Base-by-base conservation (phyloP, 139 green algal species). In the Picochlorum sp. region DNA sequence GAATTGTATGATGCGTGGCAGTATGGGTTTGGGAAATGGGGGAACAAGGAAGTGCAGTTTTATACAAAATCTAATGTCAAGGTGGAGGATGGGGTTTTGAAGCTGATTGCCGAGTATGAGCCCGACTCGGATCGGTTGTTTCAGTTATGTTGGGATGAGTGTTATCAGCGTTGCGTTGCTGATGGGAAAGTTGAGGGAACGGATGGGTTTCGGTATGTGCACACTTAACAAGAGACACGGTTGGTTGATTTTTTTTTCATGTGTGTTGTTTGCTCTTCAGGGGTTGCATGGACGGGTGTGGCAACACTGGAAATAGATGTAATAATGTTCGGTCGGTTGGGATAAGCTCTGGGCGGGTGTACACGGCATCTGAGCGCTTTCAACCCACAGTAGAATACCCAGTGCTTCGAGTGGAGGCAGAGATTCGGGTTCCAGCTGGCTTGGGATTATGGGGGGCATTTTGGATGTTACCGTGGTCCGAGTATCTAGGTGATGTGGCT, bases 371-470 rank as follows among this genome's bases (percentile, higher is more conserved):
- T 54, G 56, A 21, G 31, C 47, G 20, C 45, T 21, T 65, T 49
- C 4, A 16, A 6, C 49, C 63, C 1, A 45, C 50, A 8, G 45
- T 21, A 31, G 24, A 41, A 23, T 64, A 16, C 15, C 13, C 13
- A 30, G 49, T 31, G 4, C 13, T 69, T 10, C 23, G 45, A 31
- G 28, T 69, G 9, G 63, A 69, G 47, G 63, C 63, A 10, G n/a
- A n/a, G 5, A 62, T 69, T 15, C 34, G 63, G 13, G 20, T 65
- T 23, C 63, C 63, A 7, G 15, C 20, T 14, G 60, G 68, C 26
- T 16, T 61, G 18, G 50, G 61, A 50, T 41, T 74, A 2, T 74
- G 68, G 68, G 60, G 60, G 5, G 68, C 68, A 3, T 74, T 74
- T 49, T 74, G 68, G 68, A 58, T 74, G 68, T 49, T 74, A 11